Percentiles rank a stretch among this genome's conserved stretches.
These are phyloP conservation scores for Volvox africanus DNA, from an alignment of 139 green algal genomes.

Conservation along the genomic window DNA sequence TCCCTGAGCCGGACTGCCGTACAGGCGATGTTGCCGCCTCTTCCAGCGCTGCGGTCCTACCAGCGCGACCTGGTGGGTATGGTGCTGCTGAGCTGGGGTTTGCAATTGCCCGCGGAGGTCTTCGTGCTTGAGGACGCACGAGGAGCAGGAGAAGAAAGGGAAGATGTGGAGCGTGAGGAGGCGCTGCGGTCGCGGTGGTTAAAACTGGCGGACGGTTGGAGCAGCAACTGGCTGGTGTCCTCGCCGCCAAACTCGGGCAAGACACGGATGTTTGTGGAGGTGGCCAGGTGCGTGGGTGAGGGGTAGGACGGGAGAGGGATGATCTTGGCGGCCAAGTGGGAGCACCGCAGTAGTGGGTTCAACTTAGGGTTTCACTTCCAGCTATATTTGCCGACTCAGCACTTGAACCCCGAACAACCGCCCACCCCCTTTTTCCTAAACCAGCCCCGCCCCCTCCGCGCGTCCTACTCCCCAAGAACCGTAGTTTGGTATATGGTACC, in stretches of 20 bases:
- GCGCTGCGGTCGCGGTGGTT: background rate
- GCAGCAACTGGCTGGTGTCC: conserved; percentile 59
- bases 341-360: no score
- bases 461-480: background rate
- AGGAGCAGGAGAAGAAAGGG: background rate
- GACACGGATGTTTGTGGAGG: conserved; percentile 63
- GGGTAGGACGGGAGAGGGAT: background rate
- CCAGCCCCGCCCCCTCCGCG: background rate
- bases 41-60: conserved; percentile 24
- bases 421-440: background rate
- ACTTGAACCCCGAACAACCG: background rate
- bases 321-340: background rate
- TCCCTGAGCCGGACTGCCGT: no score
- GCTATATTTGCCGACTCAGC: background rate
- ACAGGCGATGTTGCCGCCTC: background rate
- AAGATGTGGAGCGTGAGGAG: background rate
- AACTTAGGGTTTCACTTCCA: no score
- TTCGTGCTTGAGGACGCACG: background rate
- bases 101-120: background rate
- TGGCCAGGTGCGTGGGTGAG: conserved; percentile 37
- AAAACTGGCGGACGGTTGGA: background rate
- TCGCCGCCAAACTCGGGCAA: conserved; percentile 61
- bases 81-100: conserved; percentile 32
- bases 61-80: conserved; percentile 28
- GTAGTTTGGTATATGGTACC: no score